phyloP scores from a whole-genome alignment of 768 basidiomycete species.

The Xanthoconium purpureum region DNA sequence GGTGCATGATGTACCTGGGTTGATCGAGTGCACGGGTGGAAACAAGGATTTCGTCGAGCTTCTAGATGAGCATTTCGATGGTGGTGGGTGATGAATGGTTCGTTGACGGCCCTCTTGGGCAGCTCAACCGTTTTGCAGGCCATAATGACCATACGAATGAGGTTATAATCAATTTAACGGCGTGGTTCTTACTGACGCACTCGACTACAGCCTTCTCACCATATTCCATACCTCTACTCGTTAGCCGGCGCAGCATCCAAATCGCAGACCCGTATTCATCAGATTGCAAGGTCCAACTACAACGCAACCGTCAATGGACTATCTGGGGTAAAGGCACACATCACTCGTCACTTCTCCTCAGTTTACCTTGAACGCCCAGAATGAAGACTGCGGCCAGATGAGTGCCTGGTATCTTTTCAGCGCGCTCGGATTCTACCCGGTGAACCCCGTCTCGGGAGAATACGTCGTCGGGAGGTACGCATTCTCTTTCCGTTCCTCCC shows the following conservation, averaged over 20 bases:
- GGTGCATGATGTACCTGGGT: constrained; percentile 62
- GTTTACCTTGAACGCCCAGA: constrained; percentile 39
- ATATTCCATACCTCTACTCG: constrained; percentile 81
- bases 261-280: constrained; percentile 66
- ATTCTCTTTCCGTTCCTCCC: not conserved
- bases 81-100: constrained; percentile 32
- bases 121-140: constrained; percentile 36
- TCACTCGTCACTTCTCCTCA: not conserved
- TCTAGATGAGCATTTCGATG: constrained; percentile 55
- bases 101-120: not conserved
- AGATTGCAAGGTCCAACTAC: constrained; percentile 63
- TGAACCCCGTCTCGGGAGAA: constrained; percentile 73
- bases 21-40: constrained; percentile 66
- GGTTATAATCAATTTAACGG: constrained; percentile 23
- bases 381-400: constrained; percentile 91
- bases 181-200: constrained; percentile 4
- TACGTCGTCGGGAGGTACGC: constrained; percentile 73
- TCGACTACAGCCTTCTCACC: constrained; percentile 65
- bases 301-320: constrained; percentile 66
- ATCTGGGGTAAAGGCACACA: constrained; percentile 52
- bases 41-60: constrained; percentile 61
- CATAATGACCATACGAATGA: constrained; percentile 85
- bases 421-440: constrained; percentile 81
- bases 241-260: constrained; percentile 69
- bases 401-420: constrained; percentile 86